phyloP scores from a whole-genome alignment of 106 monocot genomes.

The Ottelia alismoides region DNA sequence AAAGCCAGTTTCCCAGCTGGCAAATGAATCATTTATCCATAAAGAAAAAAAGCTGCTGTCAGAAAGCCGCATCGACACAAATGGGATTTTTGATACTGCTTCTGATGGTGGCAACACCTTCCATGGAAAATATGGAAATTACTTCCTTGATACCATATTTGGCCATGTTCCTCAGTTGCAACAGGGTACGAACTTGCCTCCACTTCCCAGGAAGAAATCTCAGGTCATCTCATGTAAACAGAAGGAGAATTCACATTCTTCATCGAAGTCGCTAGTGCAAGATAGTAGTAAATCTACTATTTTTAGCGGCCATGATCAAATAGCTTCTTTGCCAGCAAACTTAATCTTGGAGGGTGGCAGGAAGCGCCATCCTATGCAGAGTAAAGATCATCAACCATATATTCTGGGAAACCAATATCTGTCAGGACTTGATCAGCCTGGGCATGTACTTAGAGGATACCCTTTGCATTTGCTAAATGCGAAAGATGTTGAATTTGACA shows the following conservation, averaged over 20 bases:
- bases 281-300: neutral
- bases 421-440: conserved; percentile 6
- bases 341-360: conserved; percentile 20
- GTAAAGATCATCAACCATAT: conserved; percentile 13
- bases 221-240: neutral
- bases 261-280: too few species aligned
- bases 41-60: too few species aligned
- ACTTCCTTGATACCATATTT: too few species aligned
- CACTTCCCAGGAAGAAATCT: neutral
- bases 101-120: too few species aligned
- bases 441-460: conserved; percentile 31
- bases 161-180: too few species aligned
- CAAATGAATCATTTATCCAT: too few species aligned
- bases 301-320: conserved; percentile 3
- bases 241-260: conserved; percentile 1
- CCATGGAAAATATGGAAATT: too few species aligned
- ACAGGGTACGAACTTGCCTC: neutral
- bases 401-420: conserved; percentile 8
- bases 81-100: too few species aligned
- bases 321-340: conserved; percentile 6
- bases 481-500: conserved; percentile 6
- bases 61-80: too few species aligned
- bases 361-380: conserved; percentile 1
- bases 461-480: conserved; percentile 17
- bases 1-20: too few species aligned